Evolutionary conservation across 2,329 filamentous ascomycete genomes (phyloP).

Genomic region (Venturia oleaginea): DNA sequence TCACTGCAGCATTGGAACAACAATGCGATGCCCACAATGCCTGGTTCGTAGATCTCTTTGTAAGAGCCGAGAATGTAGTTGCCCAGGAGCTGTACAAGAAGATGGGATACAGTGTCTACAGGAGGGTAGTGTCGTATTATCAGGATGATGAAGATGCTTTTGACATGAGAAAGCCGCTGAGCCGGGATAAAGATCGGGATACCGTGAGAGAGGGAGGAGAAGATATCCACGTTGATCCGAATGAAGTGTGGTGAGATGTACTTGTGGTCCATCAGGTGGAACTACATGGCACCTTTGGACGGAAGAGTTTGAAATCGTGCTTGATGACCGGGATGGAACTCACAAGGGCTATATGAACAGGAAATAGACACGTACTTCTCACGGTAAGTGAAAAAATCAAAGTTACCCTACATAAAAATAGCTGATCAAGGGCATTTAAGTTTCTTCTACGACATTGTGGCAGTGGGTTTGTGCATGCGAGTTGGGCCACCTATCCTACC

Average conservation of each 20-base stretch:
- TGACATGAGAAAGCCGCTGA: constrained; percentile 92
- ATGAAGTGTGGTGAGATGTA: constrained; percentile 66
- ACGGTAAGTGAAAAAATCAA: no score
- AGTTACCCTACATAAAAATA: no score
- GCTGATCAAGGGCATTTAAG: no score
- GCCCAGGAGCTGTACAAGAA: constrained; percentile 83
- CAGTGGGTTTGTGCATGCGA: no score
- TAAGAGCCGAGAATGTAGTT: constrained; percentile 76
- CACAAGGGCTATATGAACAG: no score
- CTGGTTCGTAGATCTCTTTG: constrained; percentile 95
- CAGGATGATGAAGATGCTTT: constrained; percentile 91
- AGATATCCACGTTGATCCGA: constrained; percentile 64
- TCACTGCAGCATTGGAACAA: constrained; percentile 74
- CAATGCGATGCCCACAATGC: constrained; percentile 72
- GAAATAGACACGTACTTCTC: no score
- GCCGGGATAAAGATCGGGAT: constrained; percentile 64
- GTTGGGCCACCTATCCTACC: no score
- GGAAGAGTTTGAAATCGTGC: not conserved
- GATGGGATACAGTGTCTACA: constrained; percentile 83
- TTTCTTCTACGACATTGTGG: no score
- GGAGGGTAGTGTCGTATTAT: constrained; percentile 86
- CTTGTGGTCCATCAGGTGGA: not conserved
- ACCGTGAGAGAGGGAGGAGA: constrained; percentile 78
- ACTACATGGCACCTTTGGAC: not conserved
- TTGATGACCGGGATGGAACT: no score